Evolutionary conservation across 164 flowering plant species (phyloP), one percentile per base, ranked within the genome.

Genomic region (Vitis rupestris): DNA sequence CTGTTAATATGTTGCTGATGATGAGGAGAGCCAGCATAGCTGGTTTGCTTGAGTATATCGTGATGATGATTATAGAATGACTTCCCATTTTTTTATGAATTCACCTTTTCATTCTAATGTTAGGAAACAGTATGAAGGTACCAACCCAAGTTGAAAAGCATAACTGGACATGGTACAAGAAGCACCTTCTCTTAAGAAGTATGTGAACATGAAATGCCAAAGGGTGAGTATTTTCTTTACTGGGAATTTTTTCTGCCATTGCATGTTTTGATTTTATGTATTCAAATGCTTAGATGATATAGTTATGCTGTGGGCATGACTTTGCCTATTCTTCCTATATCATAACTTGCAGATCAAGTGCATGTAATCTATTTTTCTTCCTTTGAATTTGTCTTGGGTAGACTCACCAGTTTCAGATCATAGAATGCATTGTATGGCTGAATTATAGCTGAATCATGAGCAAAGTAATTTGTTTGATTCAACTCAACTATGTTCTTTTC

Each of bases 141-240:
- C 11, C n/a, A 58, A 52, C 61, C 60, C 47, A 15, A 59, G 52
- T 13, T 51, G 30, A 37, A 31, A 52, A 51, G 37, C 50, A 44
- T n/a, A 58, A 30, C 10, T 64, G 49, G 69, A 72, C 12, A 76
- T 69, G 73, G 76, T 69, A 61, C 70, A 51, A 30, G 67, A 66
- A 56, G 73, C 59, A 5, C 73, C 65, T 55, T 31, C 61, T 31
- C 53, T 14, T 27, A 65, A 69, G 68, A 69, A 72, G 48, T 50
- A 59, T 69, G 54, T 63, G 11, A 70, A 50, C 30, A 50, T 37
- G 68, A 76, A 69, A 69, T 50, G 67, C 29, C 60, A 72, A 52
- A 61, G 53, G 80, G 80, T 76, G 50, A 64, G 73, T 5, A 50
- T 10, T n/a, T 61, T 50, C 16, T 66, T 52, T 52, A 0, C 3